These are phyloP conservation scores for Plasmodium coatneyi DNA, from an alignment of 169 alveolate genomes.

Conservation along the genomic window DNA sequence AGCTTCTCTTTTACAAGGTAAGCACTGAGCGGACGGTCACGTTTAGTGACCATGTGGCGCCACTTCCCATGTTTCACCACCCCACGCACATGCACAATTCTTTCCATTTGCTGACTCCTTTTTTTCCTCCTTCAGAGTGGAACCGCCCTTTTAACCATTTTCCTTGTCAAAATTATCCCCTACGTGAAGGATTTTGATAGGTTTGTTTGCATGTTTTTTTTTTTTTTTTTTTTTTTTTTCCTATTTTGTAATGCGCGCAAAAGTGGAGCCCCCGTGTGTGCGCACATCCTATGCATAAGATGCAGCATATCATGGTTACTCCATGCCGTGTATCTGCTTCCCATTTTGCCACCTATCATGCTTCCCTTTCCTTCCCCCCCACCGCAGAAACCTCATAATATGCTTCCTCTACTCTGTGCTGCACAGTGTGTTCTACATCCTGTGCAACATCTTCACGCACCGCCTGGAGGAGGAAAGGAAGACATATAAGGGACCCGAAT, in stretches of 20 bases:
- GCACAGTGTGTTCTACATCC: conserved; percentile 61
- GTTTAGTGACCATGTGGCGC: not conserved
- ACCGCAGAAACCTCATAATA: conserved; percentile 32
- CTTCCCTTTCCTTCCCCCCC: not conserved
- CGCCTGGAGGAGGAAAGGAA: conserved; percentile 14
- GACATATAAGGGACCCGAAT: not conserved
- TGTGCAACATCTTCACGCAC: conserved; percentile 33
- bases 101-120: not conserved
- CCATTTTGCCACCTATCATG: not conserved
- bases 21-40: not conserved
- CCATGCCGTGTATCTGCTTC: not conserved
- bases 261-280: not conserved
- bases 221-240: not conserved
- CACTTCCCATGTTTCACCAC: not conserved
- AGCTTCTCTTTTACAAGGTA: conserved; percentile 56
- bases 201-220: not conserved
- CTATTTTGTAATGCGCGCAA: not conserved
- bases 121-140: conserved; percentile 49
- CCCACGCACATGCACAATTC: not conserved
- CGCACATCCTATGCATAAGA: not conserved
- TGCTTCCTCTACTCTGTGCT: conserved; percentile 67
- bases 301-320: not conserved
- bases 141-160: conserved; percentile 46
- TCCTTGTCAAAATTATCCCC: conserved; percentile 58
- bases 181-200: conserved; percentile 63